Evolutionary conservation across 1,139 yeast species (phyloP).

Genomic region (Taphrina deformans): DNA sequence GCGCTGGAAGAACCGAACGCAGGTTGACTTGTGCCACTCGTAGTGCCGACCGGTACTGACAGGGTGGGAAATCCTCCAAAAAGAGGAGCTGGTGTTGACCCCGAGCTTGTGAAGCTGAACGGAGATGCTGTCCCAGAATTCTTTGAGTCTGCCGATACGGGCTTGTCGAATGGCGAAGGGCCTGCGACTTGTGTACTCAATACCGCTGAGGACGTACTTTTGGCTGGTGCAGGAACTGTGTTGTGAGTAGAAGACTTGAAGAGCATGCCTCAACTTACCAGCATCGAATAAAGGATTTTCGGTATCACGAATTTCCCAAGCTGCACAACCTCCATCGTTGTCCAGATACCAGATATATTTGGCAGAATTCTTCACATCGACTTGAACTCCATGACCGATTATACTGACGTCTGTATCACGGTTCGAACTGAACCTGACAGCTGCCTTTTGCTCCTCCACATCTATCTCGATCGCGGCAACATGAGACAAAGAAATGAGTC

Average conservation of each 20-base stretch:
- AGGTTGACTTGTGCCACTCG: background rate
- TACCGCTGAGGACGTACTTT: background rate
- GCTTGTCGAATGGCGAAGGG: background rate
- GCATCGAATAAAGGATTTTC: slow-evolving; percentile 7
- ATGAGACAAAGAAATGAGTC: slow-evolving; percentile 7
- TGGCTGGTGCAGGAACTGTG: background rate
- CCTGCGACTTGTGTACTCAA: background rate
- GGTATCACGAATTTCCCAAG: slow-evolving; percentile 6
- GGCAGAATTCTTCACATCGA: background rate
- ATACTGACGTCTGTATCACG: slow-evolving; percentile 21
- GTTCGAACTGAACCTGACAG: slow-evolving; percentile 8
- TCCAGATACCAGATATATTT: slow-evolving; percentile 10
- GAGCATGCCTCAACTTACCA: background rate
- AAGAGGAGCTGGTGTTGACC: background rate
- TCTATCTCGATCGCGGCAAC: slow-evolving; percentile 5
- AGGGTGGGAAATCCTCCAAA: background rate
- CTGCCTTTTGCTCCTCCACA: background rate
- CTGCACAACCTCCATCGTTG: slow-evolving; percentile 24
- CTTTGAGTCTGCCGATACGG: background rate
- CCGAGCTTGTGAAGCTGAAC: background rate
- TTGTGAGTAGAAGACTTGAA: background rate
- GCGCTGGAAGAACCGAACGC: slow-evolving; percentile 10
- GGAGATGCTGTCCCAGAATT: background rate
- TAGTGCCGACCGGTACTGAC: background rate
- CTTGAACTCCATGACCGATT: slow-evolving; percentile 5